These are phyloP conservation scores for Starmerella geochares DNA, from an alignment of 805 yeast species.

Conservation along the genomic window DNA sequence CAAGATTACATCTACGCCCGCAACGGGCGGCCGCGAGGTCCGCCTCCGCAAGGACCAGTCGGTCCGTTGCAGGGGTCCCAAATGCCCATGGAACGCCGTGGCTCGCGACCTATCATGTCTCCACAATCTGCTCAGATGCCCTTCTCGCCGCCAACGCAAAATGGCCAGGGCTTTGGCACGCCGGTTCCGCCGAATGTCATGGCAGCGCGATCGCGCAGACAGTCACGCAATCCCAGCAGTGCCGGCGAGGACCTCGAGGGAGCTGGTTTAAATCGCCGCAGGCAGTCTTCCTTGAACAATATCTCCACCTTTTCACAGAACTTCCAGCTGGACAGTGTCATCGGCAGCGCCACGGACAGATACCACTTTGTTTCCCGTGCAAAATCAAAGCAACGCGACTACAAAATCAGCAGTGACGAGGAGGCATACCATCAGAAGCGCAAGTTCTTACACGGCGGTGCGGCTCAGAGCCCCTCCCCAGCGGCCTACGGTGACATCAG, in stretches of 20 bases:
- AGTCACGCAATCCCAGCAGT: conserved; percentile 11
- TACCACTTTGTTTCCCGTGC: conserved; percentile 27
- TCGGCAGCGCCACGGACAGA: conserved; percentile 26
- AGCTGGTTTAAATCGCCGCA: conserved; percentile 22
- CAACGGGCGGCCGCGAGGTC: conserved; percentile 5
- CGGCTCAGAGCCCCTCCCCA: conserved; percentile 2
- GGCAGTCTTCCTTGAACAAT: conserved; percentile 15
- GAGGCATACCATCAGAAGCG: conserved; percentile 20
- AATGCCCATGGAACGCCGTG: conserved; percentile 6
- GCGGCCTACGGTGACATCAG: neutral
- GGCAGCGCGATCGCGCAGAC: conserved; percentile 13
- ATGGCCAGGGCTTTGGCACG: neutral
- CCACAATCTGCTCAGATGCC: conserved; percentile 10
- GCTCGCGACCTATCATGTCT: conserved; percentile 8
- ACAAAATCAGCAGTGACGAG: conserved; percentile 19
- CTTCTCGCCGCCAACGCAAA: conserved; percentile 7
- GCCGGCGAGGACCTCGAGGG: conserved; percentile 25
- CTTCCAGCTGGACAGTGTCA: conserved; percentile 29
- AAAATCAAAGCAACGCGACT: conserved; percentile 12
- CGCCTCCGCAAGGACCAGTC: neutral
- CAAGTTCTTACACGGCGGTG: conserved; percentile 18
- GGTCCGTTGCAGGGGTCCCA: neutral
- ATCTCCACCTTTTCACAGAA: conserved; percentile 27
- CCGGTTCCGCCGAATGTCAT: conserved; percentile 5
- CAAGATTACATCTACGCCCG: neutral